phyloP scores from a whole-genome alignment of 768 basidiomycete genomes.

The Kwoniella heveanensis region DNA sequence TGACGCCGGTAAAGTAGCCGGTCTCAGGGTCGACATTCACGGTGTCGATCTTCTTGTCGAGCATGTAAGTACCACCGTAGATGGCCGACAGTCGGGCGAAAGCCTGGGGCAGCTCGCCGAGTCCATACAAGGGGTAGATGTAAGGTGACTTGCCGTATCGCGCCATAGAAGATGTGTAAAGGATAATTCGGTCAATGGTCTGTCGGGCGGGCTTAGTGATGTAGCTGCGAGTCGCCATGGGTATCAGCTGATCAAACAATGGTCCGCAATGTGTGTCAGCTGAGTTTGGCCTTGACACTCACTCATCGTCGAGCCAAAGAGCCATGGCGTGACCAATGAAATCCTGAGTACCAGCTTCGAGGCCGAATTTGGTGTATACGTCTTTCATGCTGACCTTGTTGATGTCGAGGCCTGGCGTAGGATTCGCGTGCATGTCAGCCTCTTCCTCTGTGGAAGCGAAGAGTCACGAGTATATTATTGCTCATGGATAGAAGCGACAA shows the following conservation, averaged over 20 bases:
- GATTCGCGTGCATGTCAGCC: too few relatives aligned
- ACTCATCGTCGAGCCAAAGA: conserved; percentile 96
- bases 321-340: conserved; percentile 99
- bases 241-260: not conserved
- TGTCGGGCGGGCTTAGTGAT: conserved; percentile 86
- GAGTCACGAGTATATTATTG: too few relatives aligned
- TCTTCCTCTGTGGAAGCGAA: too few relatives aligned
- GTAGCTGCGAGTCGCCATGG: conserved; percentile 65
- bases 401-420: conserved; percentile 74
- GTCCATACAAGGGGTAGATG: conserved; percentile 97
- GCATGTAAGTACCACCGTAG: conserved; percentile 99
- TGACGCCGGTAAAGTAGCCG: conserved; percentile 92
- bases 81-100: conserved; percentile 98
- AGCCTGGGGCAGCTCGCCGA: conserved; percentile 97
- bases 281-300: conserved; percentile 58
- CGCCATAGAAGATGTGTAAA: conserved; percentile 98
- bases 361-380: conserved; percentile 94
- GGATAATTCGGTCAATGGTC: conserved; percentile 89
- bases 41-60: conserved; percentile 89
- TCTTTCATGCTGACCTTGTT: conserved; percentile 89
- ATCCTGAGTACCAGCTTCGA: conserved; percentile 96
- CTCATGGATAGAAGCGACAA: not conserved
- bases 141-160: conserved; percentile 99
- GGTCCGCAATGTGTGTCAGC: not conserved
- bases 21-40: conserved; percentile 75